Conservation (phyloP, 1,139 yeast species). For the Diutina siamensis region DNA sequence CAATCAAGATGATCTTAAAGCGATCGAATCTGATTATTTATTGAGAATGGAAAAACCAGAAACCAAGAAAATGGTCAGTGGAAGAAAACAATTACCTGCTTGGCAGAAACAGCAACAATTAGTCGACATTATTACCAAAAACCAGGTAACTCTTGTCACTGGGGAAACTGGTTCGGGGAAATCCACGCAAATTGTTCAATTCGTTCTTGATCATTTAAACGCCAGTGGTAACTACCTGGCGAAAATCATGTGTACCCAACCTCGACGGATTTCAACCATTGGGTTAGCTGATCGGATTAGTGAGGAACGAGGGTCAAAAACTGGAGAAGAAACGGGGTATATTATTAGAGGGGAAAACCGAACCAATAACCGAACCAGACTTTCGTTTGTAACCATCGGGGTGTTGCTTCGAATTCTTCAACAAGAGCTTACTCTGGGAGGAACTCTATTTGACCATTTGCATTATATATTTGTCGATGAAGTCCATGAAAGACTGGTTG, state of each 20-base stretch:
- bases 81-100: constrained; percentile 63
- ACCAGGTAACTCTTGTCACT: constrained; percentile 67
- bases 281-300: constrained; percentile 91
- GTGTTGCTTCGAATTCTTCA: constrained; percentile 81
- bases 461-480: constrained; percentile 80
- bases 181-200: constrained; percentile 88
- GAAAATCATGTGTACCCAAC: constrained; percentile 82
- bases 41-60: constrained; percentile 11
- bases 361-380: constrained; percentile 47
- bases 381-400: constrained; percentile 87
- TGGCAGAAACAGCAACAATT: constrained; percentile 57
- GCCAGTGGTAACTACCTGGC: constrained; percentile 34
- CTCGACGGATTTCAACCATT: constrained; percentile 89
- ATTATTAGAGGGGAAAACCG: constrained; percentile 83
- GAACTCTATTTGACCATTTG: constrained; percentile 38
- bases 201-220: constrained; percentile 56
- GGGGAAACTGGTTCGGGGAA: constrained; percentile 98
- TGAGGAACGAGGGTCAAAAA: constrained; percentile 56
- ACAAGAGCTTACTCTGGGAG: constrained; percentile 16
- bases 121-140: constrained; percentile 39
- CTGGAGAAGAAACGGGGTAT: constrained; percentile 82
- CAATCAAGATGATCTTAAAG: constrained; percentile 13
- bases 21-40: constrained; percentile 16
- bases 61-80: constrained; percentile 14
- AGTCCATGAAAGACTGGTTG: constrained; percentile 91